A percentile compares a stretch with the other conserved stretches of the same genome.
phyloP scores from a whole-genome alignment of 495 filamentous ascomycete species.

The Elaphomyces granulatus region DNA sequence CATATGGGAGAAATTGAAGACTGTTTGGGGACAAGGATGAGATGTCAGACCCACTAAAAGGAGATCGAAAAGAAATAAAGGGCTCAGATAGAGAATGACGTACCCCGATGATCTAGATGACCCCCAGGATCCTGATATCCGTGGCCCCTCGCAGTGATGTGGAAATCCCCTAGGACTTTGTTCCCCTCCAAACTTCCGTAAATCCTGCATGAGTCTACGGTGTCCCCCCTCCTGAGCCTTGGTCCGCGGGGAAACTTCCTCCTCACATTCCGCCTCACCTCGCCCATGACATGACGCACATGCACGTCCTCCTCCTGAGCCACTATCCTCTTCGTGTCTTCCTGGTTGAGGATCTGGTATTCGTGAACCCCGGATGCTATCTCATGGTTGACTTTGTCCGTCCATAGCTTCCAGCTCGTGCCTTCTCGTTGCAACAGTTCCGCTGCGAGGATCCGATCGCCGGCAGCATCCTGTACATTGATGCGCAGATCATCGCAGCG shows the following conservation, averaged over 20 bases:
- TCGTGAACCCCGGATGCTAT: constrained; percentile 40
- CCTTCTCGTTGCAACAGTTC: constrained; percentile 56
- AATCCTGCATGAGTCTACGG: constrained; percentile 59
- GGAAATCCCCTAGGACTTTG: constrained; percentile 96
- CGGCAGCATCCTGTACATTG: constrained; percentile 93
- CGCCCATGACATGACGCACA: constrained; percentile 37
- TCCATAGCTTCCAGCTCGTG: constrained; percentile 73
- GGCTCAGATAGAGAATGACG: constrained; percentile 14
- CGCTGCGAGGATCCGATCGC: constrained; percentile 79
- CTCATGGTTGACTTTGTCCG: constrained; percentile 56
- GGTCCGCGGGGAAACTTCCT: constrained; percentile 58
- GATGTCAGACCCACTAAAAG: too few species aligned
- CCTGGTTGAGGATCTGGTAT: constrained; percentile 36
- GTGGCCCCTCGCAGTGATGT: constrained; percentile 91
- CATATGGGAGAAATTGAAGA: constrained; percentile 97
- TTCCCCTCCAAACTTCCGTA: constrained; percentile 84
- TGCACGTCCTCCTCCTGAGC: constrained; percentile 39
- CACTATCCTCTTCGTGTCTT: constrained; percentile 25
- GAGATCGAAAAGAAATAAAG: not conserved
- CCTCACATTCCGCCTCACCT: constrained; percentile 23
- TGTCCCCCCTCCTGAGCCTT: constrained; percentile 39
- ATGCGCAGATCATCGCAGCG: constrained; percentile 73
- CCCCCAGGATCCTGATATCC: constrained; percentile 67
- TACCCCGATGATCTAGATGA: constrained; percentile 77
- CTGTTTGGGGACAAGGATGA: too few species aligned